Percentiles rank a stretch among this genome's conserved stretches.
Evolutionary conservation across 1,284 basidiomycete species (phyloP).

Genomic region (Golubevia sp.): DNA sequence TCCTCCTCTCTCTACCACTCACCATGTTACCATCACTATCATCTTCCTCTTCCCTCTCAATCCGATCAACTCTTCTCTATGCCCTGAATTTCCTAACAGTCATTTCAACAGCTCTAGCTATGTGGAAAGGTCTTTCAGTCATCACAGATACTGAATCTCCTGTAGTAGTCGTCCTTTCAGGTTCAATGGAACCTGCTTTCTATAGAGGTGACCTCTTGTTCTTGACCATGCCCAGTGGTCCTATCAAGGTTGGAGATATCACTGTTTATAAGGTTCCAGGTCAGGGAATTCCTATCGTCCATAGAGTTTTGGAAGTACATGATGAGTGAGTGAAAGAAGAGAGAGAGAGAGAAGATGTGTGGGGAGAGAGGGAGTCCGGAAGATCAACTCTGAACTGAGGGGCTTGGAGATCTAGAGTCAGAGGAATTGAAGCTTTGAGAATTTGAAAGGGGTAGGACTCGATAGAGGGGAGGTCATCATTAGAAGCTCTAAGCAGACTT

Average conservation of each 20-base stretch:
- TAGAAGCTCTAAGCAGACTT: no score
- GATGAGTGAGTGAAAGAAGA: constrained; percentile 18
- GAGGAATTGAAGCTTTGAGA: no score
- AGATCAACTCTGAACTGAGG: no score
- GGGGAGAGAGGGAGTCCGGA: no score
- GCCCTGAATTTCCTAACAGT: constrained; percentile 1
- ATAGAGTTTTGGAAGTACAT: background rate
- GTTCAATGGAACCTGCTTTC: constrained; percentile 1
- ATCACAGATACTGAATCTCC: constrained; percentile 2
- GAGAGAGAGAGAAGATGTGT: no score
- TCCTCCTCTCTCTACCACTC: no score
- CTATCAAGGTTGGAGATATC: constrained; percentile 1
- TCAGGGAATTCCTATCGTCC: background rate
- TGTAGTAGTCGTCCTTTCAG: background rate
- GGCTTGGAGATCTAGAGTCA: no score
- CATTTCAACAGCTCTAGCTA: constrained; percentile 3
- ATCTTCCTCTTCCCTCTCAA: no score
- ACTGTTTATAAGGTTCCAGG: constrained; percentile 4
- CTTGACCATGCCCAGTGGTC: constrained; percentile 2
- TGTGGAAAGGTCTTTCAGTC: constrained; percentile 1
- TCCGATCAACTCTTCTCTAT: background rate
- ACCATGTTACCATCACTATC: no score
- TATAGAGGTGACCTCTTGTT: constrained; percentile 1
- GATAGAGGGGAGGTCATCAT: no score
- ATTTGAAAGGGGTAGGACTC: no score